A percentile compares a stretch with the other conserved stretches of the same genome.
phyloP scores from a whole-genome alignment of 768 basidiomycete species.

The Porpolomopsis calyptriformis region DNA sequence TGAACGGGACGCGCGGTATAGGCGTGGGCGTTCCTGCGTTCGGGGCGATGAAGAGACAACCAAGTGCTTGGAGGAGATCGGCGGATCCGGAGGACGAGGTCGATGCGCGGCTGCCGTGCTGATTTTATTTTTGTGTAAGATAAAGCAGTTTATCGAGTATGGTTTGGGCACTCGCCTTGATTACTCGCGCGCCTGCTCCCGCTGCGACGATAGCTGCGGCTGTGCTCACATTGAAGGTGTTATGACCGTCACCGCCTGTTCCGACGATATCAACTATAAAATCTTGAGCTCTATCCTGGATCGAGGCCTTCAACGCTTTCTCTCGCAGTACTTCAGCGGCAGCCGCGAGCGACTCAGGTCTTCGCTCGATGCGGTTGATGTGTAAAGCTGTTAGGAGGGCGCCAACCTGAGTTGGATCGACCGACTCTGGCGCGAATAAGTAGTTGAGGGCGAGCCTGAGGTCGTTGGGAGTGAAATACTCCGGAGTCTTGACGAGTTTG shows the following conservation, averaged over 20 bases:
- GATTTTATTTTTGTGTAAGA: not conserved
- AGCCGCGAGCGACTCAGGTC: conserved; percentile 66
- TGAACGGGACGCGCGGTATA: conserved; percentile 67
- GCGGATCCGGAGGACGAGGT: conserved; percentile 93
- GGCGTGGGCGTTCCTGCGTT: conserved; percentile 43
- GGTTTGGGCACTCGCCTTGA: conserved; percentile 52
- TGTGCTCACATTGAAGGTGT: conserved; percentile 95
- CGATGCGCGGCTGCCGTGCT: conserved; percentile 89
- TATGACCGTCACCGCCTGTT: conserved; percentile 90
- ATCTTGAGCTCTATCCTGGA: conserved; percentile 51
- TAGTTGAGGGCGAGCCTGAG: conserved; percentile 64
- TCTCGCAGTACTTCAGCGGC: conserved; percentile 66
- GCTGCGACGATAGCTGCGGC: conserved; percentile 90
- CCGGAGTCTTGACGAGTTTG: conserved; percentile 71
- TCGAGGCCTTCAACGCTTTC: conserved; percentile 53
- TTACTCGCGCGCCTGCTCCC: conserved; percentile 85
- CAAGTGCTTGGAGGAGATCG: conserved; percentile 79
- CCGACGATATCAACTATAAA: conserved; percentile 85
- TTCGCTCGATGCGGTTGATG: conserved; percentile 63
- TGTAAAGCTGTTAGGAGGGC: conserved; percentile 85
- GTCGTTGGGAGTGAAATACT: conserved; percentile 71
- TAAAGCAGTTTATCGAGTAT: conserved; percentile 2
- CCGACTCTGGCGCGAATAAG: conserved; percentile 53
- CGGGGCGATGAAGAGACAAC: conserved; percentile 61
- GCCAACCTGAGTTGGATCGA: conserved; percentile 69